Percentiles rank a stretch among this genome's conserved stretches.
phyloP scores from a whole-genome alignment of 1,284 basidiomycete species.

The Stereum hirsutum region DNA sequence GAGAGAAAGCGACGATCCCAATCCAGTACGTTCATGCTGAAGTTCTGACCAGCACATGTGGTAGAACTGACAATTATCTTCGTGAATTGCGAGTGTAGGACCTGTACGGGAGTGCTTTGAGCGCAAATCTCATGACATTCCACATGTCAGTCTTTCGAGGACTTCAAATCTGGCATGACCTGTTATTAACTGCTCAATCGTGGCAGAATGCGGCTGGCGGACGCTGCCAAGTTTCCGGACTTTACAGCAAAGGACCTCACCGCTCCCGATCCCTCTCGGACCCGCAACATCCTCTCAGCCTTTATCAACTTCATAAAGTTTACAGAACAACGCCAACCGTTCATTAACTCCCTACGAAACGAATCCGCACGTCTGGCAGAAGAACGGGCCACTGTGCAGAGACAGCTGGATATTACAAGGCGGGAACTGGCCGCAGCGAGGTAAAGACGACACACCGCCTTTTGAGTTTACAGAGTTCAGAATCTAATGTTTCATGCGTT shows the following conservation, averaged over 20 bases:
- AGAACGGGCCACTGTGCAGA: constrained; percentile 44
- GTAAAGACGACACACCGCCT: constrained; percentile 30
- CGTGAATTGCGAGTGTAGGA: constrained; percentile 54
- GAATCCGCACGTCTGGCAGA: constrained; percentile 44
- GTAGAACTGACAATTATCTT: constrained; percentile 7
- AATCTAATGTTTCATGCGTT: neutral
- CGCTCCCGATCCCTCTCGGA: constrained; percentile 64
- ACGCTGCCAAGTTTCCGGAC: constrained; percentile 52
- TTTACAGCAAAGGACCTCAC: constrained; percentile 72
- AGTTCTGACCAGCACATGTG: neutral
- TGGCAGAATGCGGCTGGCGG: constrained; percentile 3
- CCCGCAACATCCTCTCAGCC: constrained; percentile 68
- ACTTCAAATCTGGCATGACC: neutral
- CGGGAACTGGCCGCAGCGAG: constrained; percentile 50
- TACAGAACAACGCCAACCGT: constrained; percentile 60
- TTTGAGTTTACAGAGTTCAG: too few species aligned
- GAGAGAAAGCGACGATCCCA: constrained; percentile 27
- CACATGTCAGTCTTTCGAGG: constrained; percentile 41
- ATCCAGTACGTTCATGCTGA: constrained; percentile 33
- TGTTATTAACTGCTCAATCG: neutral
- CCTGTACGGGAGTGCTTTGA: constrained; percentile 46
- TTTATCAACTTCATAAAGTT: constrained; percentile 93
- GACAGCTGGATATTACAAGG: constrained; percentile 43
- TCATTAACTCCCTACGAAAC: constrained; percentile 51
- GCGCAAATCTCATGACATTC: constrained; percentile 53